Conservation (phyloP, 106 monocot genomes). For the Alisma plantagoaquatica region DNA sequence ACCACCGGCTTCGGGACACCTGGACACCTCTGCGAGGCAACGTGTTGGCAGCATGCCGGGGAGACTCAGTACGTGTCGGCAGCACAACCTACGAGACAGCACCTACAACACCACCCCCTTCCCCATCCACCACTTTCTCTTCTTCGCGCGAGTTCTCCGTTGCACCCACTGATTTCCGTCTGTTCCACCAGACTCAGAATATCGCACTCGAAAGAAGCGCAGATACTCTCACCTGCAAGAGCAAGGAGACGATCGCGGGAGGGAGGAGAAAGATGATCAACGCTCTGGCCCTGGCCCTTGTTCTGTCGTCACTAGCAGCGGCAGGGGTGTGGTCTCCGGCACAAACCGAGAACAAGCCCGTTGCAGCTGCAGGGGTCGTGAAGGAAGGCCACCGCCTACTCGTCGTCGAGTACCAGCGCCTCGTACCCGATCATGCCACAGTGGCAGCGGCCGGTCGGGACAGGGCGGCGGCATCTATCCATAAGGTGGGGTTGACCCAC, state of each 20-base stretch:
- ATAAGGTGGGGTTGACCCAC: too few species aligned
- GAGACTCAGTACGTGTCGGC: too few species aligned
- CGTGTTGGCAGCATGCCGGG: too few species aligned
- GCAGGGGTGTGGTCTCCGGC: conserved; percentile 63
- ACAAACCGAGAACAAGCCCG: conserved; percentile 6
- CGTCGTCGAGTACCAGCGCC: conserved; percentile 71
- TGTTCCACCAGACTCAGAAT: neutral
- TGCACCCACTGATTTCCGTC: neutral
- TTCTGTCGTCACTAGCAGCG: conserved; percentile 45
- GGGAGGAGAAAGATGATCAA: conserved; percentile 77
- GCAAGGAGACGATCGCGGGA: too few species aligned
- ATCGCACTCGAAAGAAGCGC: too few species aligned
- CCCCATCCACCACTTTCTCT: conserved; percentile 6
- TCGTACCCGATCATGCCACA: conserved; percentile 10
- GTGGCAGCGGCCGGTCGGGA: neutral
- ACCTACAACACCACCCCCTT: too few species aligned
- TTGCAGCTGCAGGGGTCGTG: conserved; percentile 5
- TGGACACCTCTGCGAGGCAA: too few species aligned
- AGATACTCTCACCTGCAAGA: too few species aligned
- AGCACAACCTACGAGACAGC: too few species aligned
- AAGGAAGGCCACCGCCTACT: conserved; percentile 69
- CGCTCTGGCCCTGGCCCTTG: conserved; percentile 28
- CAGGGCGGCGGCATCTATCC: conserved; percentile 1
- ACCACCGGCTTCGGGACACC: too few species aligned
- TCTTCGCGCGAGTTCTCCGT: neutral